A percentile compares a stretch with the other conserved stretches of the same genome.
Conservation (phyloP, 2,329 filamentous ascomycete genomes). For the Basipetospora chlamydospora region DNA sequence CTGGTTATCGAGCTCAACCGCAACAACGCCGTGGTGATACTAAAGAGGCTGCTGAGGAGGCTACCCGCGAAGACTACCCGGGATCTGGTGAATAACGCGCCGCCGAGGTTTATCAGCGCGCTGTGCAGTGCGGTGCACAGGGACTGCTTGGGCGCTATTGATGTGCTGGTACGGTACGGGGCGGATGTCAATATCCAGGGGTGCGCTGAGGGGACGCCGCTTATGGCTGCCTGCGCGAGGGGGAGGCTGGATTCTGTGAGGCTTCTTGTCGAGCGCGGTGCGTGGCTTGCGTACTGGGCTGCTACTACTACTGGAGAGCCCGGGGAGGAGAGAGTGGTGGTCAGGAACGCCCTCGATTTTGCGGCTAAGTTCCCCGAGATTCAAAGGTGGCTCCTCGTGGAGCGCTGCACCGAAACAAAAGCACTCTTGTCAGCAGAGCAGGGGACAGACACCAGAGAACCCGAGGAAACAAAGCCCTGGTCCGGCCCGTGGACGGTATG, state of each 20-base stretch:
- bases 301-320: no score
- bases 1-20: conserved; percentile 4
- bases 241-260: conserved; percentile 5
- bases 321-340: no score
- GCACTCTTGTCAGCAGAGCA: not conserved
- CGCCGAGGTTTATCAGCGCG: not conserved
- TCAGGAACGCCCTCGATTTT: conserved; percentile 6
- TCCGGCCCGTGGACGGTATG: not conserved
- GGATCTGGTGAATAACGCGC: conserved; percentile 3
- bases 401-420: conserved; percentile 1
- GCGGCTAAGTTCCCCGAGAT: conserved; percentile 7
- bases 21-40: not conserved
- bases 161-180: conserved; percentile 5
- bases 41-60: conserved; percentile 3
- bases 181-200: conserved; percentile 8
- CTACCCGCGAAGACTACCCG: conserved; percentile 1
- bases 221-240: conserved; percentile 9
- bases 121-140: conserved; percentile 2
- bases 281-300: conserved; percentile 6
- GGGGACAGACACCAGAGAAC: no score
- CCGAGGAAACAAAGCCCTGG: not conserved
- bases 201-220: conserved; percentile 8
- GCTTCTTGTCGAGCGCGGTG: conserved; percentile 6
- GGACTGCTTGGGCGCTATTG: conserved; percentile 6
- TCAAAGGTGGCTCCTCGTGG: conserved; percentile 9